Conservation (phyloP, 768 basidiomycete genomes). For the Omphalotus guepiniiformis region DNA sequence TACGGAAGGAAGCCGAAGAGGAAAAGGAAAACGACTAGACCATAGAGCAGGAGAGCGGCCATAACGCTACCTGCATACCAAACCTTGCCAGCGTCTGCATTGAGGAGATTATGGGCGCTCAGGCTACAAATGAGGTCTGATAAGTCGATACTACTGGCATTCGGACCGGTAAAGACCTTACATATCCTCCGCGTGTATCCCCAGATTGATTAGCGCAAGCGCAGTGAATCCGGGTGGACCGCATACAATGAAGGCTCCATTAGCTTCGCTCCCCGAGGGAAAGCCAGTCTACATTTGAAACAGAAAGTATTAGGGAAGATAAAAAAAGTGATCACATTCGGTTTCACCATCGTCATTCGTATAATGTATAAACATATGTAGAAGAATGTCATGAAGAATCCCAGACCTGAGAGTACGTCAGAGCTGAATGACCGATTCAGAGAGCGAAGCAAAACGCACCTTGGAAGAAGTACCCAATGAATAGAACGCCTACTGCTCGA, state of each 20-base stretch:
- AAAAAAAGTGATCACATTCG: neutral
- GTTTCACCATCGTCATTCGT: conserved; percentile 18
- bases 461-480: conserved; percentile 45
- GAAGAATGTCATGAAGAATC: conserved; percentile 46
- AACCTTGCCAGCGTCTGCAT: conserved; percentile 35
- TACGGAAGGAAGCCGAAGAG: conserved; percentile 39
- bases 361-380: conserved; percentile 47
- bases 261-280: conserved; percentile 42
- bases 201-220: conserved; percentile 40
- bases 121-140: conserved; percentile 20
- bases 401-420: conserved; percentile 26
- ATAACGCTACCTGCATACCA: conserved; percentile 40
- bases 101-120: conserved; percentile 28
- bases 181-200: conserved; percentile 32
- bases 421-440: neutral
- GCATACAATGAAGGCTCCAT: conserved; percentile 42
- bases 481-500: conserved; percentile 35
- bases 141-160: too few relatives aligned
- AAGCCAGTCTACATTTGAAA: conserved; percentile 38
- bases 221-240: conserved; percentile 49
- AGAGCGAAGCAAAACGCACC: conserved; percentile 18
- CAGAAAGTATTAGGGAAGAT: neutral
- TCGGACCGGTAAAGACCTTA: conserved; percentile 11
- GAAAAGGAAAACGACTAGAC: conserved; percentile 44
- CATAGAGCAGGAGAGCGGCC: conserved; percentile 34